Base-by-base conservation (phyloP, 495 filamentous ascomycete species). In the Talaromyces wortmannii region DNA sequence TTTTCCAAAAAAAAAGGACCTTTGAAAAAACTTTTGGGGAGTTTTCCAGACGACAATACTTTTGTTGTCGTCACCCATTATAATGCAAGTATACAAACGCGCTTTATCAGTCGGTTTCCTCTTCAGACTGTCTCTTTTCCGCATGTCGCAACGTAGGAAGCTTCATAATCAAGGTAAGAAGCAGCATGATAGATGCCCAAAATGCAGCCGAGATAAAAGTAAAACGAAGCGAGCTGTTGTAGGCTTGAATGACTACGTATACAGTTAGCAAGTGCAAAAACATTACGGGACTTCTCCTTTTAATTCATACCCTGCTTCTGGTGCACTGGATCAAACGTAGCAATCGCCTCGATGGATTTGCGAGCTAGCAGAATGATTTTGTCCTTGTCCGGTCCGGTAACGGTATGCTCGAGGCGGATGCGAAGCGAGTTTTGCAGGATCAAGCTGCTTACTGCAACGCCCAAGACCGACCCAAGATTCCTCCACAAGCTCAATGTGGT, bases 361-460 rank as follows among this genome's bases (percentile, higher is more conserved):
- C 82, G 73, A 11, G 82, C 79, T 30, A 73, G 67, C 6, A 70
- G 57, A 52, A 83, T 80, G 47, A 82, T 72, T 32, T 73, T 49
- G 7, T 76, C 67, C 55, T 79, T 84, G 11, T 80, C 69, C 0
- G 73, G 68, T 0, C 80, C 83, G 0, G 71, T 76, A 0, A 91
- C 82, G 43, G 77, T 73, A 45, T 66, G 56, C 0, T 82, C 67
- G 0, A 92, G 72, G 50, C 83, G 82, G 10, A 73, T 77, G 18
- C 78, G 59, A 31, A 92, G 73, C 3, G 78, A 74, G 63, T 91
- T 91, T 67, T 92, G 89, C 56, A 92, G 74, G 23, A 91, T 81
- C 60, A 90, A 77, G 62, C 85, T 89, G 54, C 83, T 87, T 31
- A 76, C 72, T 4, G 87, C 79, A 30, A 91, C 81, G 7, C 88